A percentile compares a stretch with the other conserved stretches of the same genome.
Conservation (phyloP, 768 basidiomycete species). For the Neoboletus brunneissimus region DNA sequence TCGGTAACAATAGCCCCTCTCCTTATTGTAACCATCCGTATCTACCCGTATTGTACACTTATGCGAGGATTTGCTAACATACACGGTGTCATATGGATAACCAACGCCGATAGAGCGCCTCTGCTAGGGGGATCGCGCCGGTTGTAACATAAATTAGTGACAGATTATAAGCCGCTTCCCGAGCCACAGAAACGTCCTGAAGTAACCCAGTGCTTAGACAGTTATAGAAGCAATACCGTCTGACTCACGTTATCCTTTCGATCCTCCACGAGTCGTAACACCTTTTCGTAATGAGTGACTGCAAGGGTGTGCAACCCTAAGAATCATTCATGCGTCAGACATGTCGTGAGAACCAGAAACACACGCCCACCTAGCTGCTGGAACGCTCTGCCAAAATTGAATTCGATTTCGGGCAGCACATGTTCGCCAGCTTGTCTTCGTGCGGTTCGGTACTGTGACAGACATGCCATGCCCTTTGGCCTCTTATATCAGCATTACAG, state of each 20-base stretch:
- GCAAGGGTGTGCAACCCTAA: constrained; percentile 80
- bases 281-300: constrained; percentile 78
- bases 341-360: not conserved
- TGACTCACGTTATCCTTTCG: not conserved
- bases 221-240: too few relatives aligned
- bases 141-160: constrained; percentile 77
- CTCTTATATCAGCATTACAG: not conserved
- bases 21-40: too few relatives aligned
- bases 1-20: not conserved
- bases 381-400: constrained; percentile 77
- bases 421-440: constrained; percentile 42
- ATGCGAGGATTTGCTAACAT: not conserved
- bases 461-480: constrained; percentile 75
- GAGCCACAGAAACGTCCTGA: constrained; percentile 11
- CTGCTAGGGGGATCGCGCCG: constrained; percentile 68
- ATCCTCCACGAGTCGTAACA: constrained; percentile 64
- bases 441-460: constrained; percentile 71
- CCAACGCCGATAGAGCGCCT: constrained; percentile 73
- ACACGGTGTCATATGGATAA: constrained; percentile 60
- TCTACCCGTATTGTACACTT: too few relatives aligned
- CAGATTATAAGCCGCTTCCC: constrained; percentile 48
- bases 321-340: constrained; percentile 44
- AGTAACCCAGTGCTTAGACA: not conserved
- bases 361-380: constrained; percentile 2
- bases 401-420: constrained; percentile 74